phyloP scores from a whole-genome alignment of 208 protist genomes.

The Leishmania lainsoni region DNA sequence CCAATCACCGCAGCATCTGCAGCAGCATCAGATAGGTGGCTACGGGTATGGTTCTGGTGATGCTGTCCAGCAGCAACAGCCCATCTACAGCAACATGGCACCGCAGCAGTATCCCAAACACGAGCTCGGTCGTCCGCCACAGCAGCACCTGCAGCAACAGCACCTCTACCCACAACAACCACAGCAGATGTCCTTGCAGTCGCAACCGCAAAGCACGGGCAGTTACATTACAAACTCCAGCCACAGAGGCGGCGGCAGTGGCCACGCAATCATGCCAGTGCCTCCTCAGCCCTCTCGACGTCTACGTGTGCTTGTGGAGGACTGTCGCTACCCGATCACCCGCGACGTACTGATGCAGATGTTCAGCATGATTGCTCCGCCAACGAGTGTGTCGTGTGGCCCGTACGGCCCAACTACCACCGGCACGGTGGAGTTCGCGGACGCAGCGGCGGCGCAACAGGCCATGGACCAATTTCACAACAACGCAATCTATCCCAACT shows the following conservation, averaged over 20 bases:
- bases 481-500: slow-evolving; percentile 84
- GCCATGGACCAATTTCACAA: slow-evolving; percentile 73
- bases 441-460: slow-evolving; percentile 53
- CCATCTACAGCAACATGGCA: background rate
- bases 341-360: slow-evolving; percentile 76
- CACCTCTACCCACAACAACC: background rate
- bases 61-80: slow-evolving; percentile 1
- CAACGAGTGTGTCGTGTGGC: slow-evolving; percentile 65
- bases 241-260: slow-evolving; percentile 10
- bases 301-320: slow-evolving; percentile 77
- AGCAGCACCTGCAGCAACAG: background rate
- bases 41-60: slow-evolving; percentile 8
- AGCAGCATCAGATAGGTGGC: background rate
- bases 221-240: background rate
- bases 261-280: slow-evolving; percentile 22
- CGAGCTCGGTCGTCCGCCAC: background rate
- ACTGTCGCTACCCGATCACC: slow-evolving; percentile 85
- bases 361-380: slow-evolving; percentile 76
- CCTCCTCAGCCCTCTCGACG: slow-evolving; percentile 29
- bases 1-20: background rate
- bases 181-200: slow-evolving; percentile 1
- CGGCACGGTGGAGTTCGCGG: slow-evolving; percentile 75
- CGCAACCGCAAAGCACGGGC: slow-evolving; percentile 2
- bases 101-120: slow-evolving; percentile 4
- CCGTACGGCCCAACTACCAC: slow-evolving; percentile 63